A percentile compares a stretch with the other conserved stretches of the same genome.
phyloP scores from a whole-genome alignment of 805 yeast species.

The Metschnikowia proteae region DNA sequence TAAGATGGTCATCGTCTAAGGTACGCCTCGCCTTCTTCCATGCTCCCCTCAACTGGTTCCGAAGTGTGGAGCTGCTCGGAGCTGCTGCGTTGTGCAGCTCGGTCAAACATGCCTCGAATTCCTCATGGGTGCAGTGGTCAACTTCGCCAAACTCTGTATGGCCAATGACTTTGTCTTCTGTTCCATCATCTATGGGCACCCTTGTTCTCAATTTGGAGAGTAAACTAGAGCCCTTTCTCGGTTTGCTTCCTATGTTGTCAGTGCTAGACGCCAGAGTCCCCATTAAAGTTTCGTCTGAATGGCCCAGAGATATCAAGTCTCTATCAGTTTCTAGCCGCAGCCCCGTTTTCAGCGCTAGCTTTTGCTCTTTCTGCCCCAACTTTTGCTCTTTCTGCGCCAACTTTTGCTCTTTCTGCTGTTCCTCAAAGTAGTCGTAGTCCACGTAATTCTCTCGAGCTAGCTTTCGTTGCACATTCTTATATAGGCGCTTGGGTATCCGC shows the following conservation, averaged over 20 bases:
- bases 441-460: constrained; percentile 31
- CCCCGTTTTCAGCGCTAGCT: constrained; percentile 10
- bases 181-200: not conserved
- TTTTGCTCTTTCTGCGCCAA: constrained; percentile 10
- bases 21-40: constrained; percentile 3
- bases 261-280: not conserved
- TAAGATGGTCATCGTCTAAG: constrained; percentile 6
- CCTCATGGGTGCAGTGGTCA: constrained; percentile 2
- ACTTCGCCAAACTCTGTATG: not conserved
- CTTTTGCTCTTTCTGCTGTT: constrained; percentile 13
- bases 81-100: not conserved
- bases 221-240: not conserved
- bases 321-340: not conserved
- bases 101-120: constrained; percentile 2
- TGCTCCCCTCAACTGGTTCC: constrained; percentile 4
- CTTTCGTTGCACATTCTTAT: constrained; percentile 25
- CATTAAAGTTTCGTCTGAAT: not conserved
- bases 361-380: constrained; percentile 10
- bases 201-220: not conserved
- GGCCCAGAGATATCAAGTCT: not conserved
- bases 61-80: not conserved
- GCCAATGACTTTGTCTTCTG: not conserved
- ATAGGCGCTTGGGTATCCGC: constrained; percentile 20
- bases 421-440: constrained; percentile 34
- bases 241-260: not conserved